A percentile compares a stretch with the other conserved stretches of the same genome.
These are phyloP conservation scores for Paraphoma chrysanthemicola DNA, from an alignment of 2,329 filamentous ascomycete species.

Conservation along the genomic window DNA sequence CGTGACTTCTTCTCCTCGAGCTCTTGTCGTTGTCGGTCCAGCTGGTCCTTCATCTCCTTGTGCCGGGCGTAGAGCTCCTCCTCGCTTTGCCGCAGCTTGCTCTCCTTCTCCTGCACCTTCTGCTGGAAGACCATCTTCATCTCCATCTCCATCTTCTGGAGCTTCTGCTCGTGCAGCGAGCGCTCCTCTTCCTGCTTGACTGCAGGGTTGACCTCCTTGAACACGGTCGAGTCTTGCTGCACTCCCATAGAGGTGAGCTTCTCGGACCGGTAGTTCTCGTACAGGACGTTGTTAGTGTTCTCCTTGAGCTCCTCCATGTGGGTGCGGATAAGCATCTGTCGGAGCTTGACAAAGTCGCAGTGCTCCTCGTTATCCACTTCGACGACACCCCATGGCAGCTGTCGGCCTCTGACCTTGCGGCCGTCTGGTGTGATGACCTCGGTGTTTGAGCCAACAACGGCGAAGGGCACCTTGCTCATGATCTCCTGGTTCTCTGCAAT, in stretches of 20 bases:
- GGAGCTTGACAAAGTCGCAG: conserved; percentile 99
- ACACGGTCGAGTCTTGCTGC: conserved; percentile 96
- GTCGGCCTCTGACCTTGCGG: conserved; percentile 92
- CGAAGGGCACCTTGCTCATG: conserved; percentile 99
- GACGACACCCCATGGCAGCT: conserved; percentile 97
- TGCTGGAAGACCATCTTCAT: conserved; percentile 99
- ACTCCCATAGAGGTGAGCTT: conserved; percentile 99
- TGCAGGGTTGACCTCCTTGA: conserved; percentile 99
- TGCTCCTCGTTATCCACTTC: conserved; percentile 99
- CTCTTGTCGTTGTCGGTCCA: conserved; percentile 92
- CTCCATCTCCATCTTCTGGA: conserved; percentile 99
- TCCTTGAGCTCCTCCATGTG: conserved; percentile 99
- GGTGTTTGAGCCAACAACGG: conserved; percentile 94
- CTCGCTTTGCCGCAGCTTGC: conserved; percentile 99
- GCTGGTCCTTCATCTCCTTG: conserved; percentile 99
- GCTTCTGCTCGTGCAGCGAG: conserved; percentile 97
- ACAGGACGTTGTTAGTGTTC: conserved; percentile 98
- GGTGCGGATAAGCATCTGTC: conserved; percentile 99
- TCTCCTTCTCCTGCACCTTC: conserved; percentile 99
- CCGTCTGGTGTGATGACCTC: conserved; percentile 92
- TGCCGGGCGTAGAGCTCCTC: conserved; percentile 98
- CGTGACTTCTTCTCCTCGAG: conserved; percentile 98
- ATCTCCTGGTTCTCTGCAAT: conserved; percentile 99
- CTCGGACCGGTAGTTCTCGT: conserved; percentile 99
- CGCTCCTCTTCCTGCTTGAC: conserved; percentile 99